phyloP scores from a whole-genome alignment of 192 early-diverging fungal genomes.

The Coemansia sp. region DNA sequence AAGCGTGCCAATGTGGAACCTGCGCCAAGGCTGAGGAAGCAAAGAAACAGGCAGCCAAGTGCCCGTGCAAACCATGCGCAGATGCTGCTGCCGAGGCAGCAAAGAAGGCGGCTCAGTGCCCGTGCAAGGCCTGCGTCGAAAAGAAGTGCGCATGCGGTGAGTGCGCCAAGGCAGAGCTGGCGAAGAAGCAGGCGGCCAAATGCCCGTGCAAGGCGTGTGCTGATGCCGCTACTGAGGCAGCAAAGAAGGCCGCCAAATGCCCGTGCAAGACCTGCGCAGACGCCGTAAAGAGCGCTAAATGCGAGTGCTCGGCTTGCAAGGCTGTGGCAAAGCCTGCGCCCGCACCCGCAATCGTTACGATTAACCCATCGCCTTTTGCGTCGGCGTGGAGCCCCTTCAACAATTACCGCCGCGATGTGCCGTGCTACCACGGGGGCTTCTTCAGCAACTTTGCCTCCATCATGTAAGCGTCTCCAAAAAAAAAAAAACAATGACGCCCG shows the following conservation, averaged over 20 bases:
- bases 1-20: slow-evolving; percentile 19
- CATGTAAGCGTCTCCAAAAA: slow-evolving; percentile 13
- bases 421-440: slow-evolving; percentile 50
- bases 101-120: slow-evolving; percentile 37
- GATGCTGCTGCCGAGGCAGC: slow-evolving; percentile 32
- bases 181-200: slow-evolving; percentile 28
- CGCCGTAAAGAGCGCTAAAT: slow-evolving; percentile 19
- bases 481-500: neutral
- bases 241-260: slow-evolving; percentile 14
- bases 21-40: slow-evolving; percentile 31
- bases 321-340: slow-evolving; percentile 17
- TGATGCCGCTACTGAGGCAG: slow-evolving; percentile 23
- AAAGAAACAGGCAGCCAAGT: slow-evolving; percentile 41
- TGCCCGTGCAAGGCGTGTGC: slow-evolving; percentile 38
- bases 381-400: slow-evolving; percentile 57
- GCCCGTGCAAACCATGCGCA: slow-evolving; percentile 30
- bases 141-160: slow-evolving; percentile 12
- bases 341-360: slow-evolving; percentile 18
- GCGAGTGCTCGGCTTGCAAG: slow-evolving; percentile 25
- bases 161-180: slow-evolving; percentile 30
- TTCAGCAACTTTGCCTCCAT: slow-evolving; percentile 49
- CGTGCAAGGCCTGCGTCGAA: slow-evolving; percentile 4
- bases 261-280: slow-evolving; percentile 15
- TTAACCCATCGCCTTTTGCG: slow-evolving; percentile 50
- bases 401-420: slow-evolving; percentile 52